These are phyloP conservation scores for Castanea crenata DNA, from an alignment of 306 rosid genomes.

Conservation along the genomic window DNA sequence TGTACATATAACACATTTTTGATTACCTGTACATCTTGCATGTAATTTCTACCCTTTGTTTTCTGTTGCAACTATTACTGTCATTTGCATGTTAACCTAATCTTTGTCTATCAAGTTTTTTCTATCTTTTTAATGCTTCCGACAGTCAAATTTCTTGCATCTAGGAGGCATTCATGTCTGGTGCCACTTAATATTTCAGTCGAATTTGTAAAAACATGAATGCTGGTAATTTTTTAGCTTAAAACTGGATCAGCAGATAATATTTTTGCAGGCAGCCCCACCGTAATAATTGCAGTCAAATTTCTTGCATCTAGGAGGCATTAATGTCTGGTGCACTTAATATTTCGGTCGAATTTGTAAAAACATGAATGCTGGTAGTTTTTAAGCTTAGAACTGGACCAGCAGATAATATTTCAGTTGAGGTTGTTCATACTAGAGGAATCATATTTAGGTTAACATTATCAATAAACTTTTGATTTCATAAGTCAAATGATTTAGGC, in stretches of 20 bases:
- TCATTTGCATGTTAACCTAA: neutral
- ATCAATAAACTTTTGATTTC: neutral
- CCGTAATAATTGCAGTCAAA: neutral
- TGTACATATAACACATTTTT: slow-evolving; percentile 18
- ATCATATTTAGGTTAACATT: neutral
- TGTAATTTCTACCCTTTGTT: neutral
- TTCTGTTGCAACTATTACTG: neutral
- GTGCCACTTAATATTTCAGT: neutral
- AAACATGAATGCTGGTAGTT: neutral
- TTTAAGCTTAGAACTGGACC: neutral
- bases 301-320: neutral
- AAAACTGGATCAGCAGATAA: neutral
- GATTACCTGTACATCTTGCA: slow-evolving; percentile 2
- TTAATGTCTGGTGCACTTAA: neutral
- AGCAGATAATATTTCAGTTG: neutral
- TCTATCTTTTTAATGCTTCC: neutral
- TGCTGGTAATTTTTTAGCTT: neutral
- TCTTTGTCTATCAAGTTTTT: neutral
- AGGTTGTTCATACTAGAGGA: neutral
- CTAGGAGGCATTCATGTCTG: slow-evolving; percentile 3
- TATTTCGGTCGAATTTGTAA: neutral
- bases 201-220: neutral
- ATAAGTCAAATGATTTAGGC: no score
- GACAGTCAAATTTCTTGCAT: neutral
- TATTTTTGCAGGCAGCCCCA: neutral